Percentiles rank a stretch among this genome's conserved stretches.
These are phyloP conservation scores for Colletotrichum agaves DNA, from an alignment of 2,329 filamentous ascomycete species.

Conservation along the genomic window DNA sequence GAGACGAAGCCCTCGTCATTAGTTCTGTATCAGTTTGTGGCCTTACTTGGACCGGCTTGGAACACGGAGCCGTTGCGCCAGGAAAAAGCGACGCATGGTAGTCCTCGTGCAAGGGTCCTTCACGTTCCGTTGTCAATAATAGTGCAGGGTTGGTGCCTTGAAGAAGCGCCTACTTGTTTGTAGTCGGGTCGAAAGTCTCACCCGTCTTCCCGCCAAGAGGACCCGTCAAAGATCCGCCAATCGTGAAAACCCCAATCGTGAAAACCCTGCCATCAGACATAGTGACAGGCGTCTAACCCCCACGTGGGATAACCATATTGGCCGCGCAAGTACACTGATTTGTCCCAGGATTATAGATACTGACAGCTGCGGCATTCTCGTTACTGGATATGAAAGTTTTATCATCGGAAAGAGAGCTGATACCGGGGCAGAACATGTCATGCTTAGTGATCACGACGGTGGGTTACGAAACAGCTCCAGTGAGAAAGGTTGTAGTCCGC, in stretches of 20 bases:
- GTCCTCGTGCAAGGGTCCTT: no score
- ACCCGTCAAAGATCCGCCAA: no score
- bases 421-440: conserved; percentile 68
- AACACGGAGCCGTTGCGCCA: conserved; percentile 61
- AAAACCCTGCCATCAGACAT: conserved; percentile 65
- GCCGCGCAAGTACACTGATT: background rate
- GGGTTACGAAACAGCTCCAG: no score
- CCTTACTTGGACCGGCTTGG: conserved; percentile 63
- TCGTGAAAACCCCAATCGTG: conserved; percentile 67
- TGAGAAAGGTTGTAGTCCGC: no score
- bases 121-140: no score
- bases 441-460: conserved; percentile 58
- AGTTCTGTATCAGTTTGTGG: conserved; percentile 67
- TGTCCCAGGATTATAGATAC: conserved; percentile 51
- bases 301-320: background rate
- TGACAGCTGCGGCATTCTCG: no score
- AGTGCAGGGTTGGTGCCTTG: no score
- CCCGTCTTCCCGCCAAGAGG: conserved; percentile 61
- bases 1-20: conserved; percentile 51
- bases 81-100: conserved; percentile 46
- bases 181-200: conserved; percentile 60
- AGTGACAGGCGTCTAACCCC: no score
- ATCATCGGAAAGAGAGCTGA: no score
- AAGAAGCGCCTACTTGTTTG: conserved; percentile 59
- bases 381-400: no score